Evolutionary conservation across 805 yeast species (phyloP), one percentile per base, ranked within the genome.

Genomic region (Monosporozyma siamensis): DNA sequence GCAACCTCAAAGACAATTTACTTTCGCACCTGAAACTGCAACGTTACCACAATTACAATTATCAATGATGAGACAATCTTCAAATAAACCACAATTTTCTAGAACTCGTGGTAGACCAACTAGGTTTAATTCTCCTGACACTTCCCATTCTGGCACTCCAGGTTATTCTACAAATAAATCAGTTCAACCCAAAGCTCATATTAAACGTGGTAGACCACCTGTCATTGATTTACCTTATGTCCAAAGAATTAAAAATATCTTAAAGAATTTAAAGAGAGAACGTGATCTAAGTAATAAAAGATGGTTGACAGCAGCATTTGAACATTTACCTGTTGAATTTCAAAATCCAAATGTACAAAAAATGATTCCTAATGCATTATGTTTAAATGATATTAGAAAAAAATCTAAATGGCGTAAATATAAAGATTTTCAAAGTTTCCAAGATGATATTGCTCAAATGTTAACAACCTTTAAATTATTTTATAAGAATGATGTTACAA

Each of bases 391-490:
- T 53, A 82, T 90, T 45, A 77, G 85, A 55, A 79, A 83, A 56
- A 82, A 82, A 54, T 85, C 88, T 50, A 85, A 89, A 63, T 80
- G 86, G 46, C 77, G 95, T 59, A 81, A 79, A 61, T 90, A 90
- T 63, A 69, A 72, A 42, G 73, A 75, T 41, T 90, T 88, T 40
- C 89, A 84, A 44, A 71, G 71, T 45, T 92, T 85, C 59, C 72
- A 86, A 57, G 72, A 70, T 23, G 97, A 92, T 63, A 75, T 90
- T 65, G 74, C 75, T 52, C 66, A 77, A 45, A 76, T 90, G 75
- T 72, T 92, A 53, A 66, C 71, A 40, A 88, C 87, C 59, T 84
- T 84, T 37, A 83, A 80, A 63, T 59, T 68, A 42, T 86, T 74
- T 59, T 76, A 77, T 50, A 71, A 75, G 25, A 72, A 75, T 24